Evolutionary conservation across 2,329 filamentous ascomycete genomes (phyloP).

Genomic region (Ophiostoma triangulosporum): DNA sequence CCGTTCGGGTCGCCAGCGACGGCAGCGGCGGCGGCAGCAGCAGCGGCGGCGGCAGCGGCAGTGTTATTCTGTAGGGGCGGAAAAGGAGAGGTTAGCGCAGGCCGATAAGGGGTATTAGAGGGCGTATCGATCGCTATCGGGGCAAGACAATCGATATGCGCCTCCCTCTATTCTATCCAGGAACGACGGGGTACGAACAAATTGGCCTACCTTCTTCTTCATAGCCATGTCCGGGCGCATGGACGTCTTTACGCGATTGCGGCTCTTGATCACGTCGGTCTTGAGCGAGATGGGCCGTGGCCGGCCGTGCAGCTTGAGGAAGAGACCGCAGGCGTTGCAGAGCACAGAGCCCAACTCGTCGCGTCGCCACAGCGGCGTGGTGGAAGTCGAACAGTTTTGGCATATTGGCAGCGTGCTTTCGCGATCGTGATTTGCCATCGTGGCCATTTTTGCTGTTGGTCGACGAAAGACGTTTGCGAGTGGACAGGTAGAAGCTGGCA

Average conservation of each 20-base stretch:
- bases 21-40: conserved; percentile 10
- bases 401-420: conserved; percentile 76
- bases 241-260: conserved; percentile 83
- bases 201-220: conserved; percentile 60
- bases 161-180: not conserved
- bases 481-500: not conserved
- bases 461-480: not conserved
- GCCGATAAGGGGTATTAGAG: not conserved
- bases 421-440: conserved; percentile 40
- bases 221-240: conserved; percentile 62
- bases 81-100: not conserved
- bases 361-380: conserved; percentile 91
- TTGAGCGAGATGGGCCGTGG: conserved; percentile 91
- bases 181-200: not conserved
- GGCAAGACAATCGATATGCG: not conserved
- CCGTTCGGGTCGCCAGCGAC: conserved; percentile 40
- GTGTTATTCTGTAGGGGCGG: conserved; percentile 8
- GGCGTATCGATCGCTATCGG: not conserved
- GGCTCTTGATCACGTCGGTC: conserved; percentile 98
- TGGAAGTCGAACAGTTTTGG: conserved; percentile 91
- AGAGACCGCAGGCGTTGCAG: conserved; percentile 96
- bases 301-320: conserved; percentile 90
- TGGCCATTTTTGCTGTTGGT: conserved; percentile 27
- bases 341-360: conserved; percentile 92
- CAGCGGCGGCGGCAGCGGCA: conserved; percentile 9